Conservation (phyloP, 768 basidiomycete genomes). For the Rhizopogon vinicolor region DNA sequence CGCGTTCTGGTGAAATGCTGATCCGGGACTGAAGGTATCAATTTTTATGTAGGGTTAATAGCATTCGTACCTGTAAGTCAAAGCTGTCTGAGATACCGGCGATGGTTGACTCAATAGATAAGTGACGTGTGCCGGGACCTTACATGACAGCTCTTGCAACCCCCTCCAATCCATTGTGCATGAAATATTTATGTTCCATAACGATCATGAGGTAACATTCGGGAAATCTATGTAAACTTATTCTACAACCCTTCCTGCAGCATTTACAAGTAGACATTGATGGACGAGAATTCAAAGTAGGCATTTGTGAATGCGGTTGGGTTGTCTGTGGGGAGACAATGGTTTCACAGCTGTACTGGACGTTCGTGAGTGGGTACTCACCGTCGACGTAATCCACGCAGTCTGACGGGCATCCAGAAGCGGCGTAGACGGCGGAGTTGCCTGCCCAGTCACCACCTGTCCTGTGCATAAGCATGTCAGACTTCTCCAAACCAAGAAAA, state of each 20-base stretch:
- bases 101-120: no score
- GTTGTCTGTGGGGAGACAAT: conserved; percentile 18
- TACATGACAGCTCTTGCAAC: no score
- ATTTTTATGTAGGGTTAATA: no score
- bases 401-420: conserved; percentile 27
- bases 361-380: conserved; percentile 6
- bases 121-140: no score
- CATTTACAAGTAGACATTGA: conserved; percentile 31
- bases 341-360: background rate
- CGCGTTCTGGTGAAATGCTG: no score
- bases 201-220: background rate
- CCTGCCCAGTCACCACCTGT: conserved; percentile 29
- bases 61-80: no score
- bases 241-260: background rate
- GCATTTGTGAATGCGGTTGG: conserved; percentile 37
- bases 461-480: background rate
- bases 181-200: no score
- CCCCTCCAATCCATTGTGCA: background rate
- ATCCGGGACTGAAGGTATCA: no score
- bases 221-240: background rate
- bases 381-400: conserved; percentile 27
- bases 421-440: conserved; percentile 16
- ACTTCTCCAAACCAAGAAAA: background rate
- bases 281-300: conserved; percentile 36
- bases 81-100: no score